Evolutionary conservation across 176 grass and related monocot genomes (phyloP).

Genomic region (Leersia perrieri): DNA sequence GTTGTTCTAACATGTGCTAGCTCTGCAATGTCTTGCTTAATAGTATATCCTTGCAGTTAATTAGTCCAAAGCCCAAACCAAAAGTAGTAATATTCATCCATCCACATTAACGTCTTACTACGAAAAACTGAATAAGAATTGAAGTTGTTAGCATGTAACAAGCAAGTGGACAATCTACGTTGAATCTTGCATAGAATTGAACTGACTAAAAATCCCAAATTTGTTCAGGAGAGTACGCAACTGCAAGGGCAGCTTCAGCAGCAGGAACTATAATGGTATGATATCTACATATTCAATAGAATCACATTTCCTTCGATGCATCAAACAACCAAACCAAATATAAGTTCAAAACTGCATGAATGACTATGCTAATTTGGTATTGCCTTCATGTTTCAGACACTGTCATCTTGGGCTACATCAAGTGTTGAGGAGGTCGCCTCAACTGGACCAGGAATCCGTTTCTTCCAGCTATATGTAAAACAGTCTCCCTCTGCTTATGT

Average conservation of each 20-base stretch:
- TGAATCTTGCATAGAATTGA: background rate
- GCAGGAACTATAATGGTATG: slow-evolving; percentile 81
- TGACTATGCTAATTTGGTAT: background rate
- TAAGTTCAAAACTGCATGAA: background rate
- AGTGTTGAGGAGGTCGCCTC: slow-evolving; percentile 91
- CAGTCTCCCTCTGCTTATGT: background rate
- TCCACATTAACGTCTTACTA: background rate
- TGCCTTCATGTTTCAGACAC: slow-evolving; percentile 42
- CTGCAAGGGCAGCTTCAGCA: slow-evolving; percentile 76
- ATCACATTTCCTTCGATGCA: background rate
- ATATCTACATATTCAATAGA: background rate
- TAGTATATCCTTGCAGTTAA: background rate
- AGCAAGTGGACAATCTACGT: background rate
- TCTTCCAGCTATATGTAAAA: slow-evolving; percentile 82
- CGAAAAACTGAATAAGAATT: background rate
- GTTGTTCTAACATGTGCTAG: background rate
- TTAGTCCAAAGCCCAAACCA: background rate
- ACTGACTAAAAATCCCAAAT: background rate
- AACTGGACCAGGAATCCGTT: slow-evolving; percentile 80
- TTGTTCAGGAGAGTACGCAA: slow-evolving; percentile 77
- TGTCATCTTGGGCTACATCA: slow-evolving; percentile 91
- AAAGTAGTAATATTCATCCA: background rate
- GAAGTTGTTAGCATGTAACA: background rate
- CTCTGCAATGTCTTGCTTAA: background rate
- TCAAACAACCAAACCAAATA: background rate